Evolutionary conservation across 192 early-diverging fungal genomes (phyloP).

Genomic region (Lobosporangium transversale): DNA sequence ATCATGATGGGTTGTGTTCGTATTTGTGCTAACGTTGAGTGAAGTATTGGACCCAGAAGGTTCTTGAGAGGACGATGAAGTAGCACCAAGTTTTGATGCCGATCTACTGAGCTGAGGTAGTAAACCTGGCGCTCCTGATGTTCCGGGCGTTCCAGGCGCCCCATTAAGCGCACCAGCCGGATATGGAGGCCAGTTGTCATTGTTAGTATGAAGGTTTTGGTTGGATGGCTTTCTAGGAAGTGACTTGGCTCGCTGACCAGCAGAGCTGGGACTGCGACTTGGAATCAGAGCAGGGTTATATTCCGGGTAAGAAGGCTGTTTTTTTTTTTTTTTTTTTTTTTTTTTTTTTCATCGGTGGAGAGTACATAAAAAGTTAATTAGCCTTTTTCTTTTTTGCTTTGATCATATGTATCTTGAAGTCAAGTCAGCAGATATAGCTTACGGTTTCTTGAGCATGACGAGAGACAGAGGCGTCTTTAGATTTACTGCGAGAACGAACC

Average conservation of each 20-base stretch:
- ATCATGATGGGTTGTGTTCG: slow-evolving; percentile 31
- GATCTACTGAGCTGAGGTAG: slow-evolving; percentile 25
- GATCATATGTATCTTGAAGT: too few relatives aligned
- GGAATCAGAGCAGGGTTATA: slow-evolving; percentile 50
- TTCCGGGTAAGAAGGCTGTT: slow-evolving; percentile 37
- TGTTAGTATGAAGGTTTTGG: slow-evolving; percentile 23
- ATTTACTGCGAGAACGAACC: slow-evolving; percentile 45
- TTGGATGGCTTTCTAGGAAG: slow-evolving; percentile 47
- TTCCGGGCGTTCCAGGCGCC: not conserved
- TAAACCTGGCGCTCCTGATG: too few relatives aligned
- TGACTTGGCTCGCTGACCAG: slow-evolving; percentile 39
- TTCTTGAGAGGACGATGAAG: not conserved
- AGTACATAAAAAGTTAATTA: not conserved
- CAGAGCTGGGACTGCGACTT: slow-evolving; percentile 30
- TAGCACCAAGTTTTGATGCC: slow-evolving; percentile 4
- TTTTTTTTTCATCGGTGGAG: not conserved
- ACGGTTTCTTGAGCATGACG: slow-evolving; percentile 32
- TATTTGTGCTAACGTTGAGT: slow-evolving; percentile 37
- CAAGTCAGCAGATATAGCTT: too few relatives aligned
- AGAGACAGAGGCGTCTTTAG: slow-evolving; percentile 25
- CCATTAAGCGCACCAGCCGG: slow-evolving; percentile 7
- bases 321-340: too few relatives aligned
- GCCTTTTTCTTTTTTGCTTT: not conserved
- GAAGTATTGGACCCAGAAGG: not conserved
- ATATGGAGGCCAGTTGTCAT: slow-evolving; percentile 29